Evolutionary conservation across 441 rosid species (phyloP).

Genomic region (Erysimum cheiri): DNA sequence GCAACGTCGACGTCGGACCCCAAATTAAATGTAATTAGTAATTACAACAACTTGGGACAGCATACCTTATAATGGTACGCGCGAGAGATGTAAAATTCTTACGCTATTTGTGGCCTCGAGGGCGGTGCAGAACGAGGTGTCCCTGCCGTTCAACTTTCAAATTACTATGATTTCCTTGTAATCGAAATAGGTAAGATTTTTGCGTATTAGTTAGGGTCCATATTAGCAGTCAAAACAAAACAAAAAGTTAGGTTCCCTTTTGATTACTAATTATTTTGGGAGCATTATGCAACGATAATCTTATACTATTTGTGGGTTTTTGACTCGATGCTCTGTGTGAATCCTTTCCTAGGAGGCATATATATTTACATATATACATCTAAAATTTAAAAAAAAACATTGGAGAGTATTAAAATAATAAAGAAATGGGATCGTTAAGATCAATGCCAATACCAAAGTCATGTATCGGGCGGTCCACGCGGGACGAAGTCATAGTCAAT

Average conservation of each 20-base stretch:
- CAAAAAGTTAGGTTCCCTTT: background rate
- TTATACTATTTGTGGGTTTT: constrained; percentile 7
- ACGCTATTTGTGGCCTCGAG: background rate
- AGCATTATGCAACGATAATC: background rate
- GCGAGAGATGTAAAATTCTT: background rate
- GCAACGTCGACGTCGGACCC: background rate
- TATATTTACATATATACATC: no score
- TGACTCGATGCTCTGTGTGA: constrained; percentile 20
- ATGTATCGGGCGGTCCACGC: constrained; percentile 27
- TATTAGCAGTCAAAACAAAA: background rate
- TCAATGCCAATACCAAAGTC: constrained; percentile 31
- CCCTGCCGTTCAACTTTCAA: background rate
- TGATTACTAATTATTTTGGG: background rate
- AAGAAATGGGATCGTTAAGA: constrained; percentile 33
- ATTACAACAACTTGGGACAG: background rate
- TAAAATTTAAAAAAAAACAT: background rate
- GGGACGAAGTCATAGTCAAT: constrained; percentile 17
- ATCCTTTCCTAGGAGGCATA: background rate
- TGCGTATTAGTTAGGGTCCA: background rate
- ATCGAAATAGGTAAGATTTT: constrained; percentile 3
- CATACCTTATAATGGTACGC: background rate
- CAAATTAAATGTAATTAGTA: background rate
- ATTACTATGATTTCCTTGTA: background rate
- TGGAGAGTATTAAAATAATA: background rate
- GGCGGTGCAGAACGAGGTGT: constrained; percentile 18